Evolutionary conservation across 164 flowering plant species (phyloP).

Genomic region (Liriodendron chinense): DNA sequence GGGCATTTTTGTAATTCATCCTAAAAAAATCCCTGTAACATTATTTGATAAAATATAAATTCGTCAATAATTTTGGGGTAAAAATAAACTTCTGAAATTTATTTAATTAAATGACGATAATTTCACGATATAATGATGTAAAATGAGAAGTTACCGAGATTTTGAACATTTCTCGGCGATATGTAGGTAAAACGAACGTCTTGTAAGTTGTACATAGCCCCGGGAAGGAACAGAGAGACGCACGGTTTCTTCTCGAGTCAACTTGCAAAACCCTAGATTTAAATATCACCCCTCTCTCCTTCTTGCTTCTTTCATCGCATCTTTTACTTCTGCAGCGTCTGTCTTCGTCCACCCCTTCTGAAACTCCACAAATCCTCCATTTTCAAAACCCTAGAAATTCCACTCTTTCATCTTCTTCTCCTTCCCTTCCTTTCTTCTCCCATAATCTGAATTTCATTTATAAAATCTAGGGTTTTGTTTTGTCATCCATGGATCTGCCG

Average conservation of each 20-base stretch:
- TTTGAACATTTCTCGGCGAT: no score
- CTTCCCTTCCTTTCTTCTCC: not conserved
- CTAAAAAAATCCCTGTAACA: no score
- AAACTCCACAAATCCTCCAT: not conserved
- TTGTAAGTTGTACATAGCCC: not conserved
- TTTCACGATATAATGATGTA: no score
- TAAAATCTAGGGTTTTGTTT: not conserved
- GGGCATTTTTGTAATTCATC: no score
- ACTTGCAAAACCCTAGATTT: constrained; percentile 1
- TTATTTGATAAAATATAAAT: no score
- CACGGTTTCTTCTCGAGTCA: not conserved
- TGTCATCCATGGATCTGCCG: constrained; percentile 70
- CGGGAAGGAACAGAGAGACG: not conserved
- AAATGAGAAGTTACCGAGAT: no score
- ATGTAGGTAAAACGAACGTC: no score
- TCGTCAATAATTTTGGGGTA: no score
- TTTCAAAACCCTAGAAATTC: no score
- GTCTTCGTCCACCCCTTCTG: no score
- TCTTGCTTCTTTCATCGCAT: not conserved
- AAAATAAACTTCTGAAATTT: no score
- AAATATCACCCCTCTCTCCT: not conserved
- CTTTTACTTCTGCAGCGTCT: not conserved
- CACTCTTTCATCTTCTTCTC: not conserved
- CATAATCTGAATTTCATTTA: not conserved
- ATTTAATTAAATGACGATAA: no score